Evolutionary conservation across 1,139 yeast species (phyloP).

Genomic region (Meyerozyma elateridarum): DNA sequence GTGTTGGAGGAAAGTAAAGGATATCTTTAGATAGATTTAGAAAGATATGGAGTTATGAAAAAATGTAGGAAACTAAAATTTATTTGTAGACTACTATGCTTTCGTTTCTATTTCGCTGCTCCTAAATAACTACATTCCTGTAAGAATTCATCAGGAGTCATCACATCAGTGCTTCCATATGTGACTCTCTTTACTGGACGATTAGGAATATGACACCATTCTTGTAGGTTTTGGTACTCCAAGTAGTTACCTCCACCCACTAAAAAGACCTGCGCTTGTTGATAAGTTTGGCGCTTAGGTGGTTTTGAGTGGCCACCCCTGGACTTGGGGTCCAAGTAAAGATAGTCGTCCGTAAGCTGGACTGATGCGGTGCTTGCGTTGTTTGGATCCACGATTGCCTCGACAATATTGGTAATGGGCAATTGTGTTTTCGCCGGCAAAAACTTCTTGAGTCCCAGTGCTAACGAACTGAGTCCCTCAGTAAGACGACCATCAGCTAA

Average conservation of each 20-base stretch:
- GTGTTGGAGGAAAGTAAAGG: conserved; percentile 58
- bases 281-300: conserved; percentile 78
- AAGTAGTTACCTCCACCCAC: conserved; percentile 96
- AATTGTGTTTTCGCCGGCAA: conserved; percentile 84
- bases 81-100: too few species aligned
- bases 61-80: too few species aligned
- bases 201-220: conserved; percentile 57
- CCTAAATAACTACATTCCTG: conserved; percentile 67
- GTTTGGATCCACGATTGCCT: conserved; percentile 83
- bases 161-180: conserved; percentile 83
- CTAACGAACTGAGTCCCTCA: conserved; percentile 80
- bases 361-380: conserved; percentile 57
- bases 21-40: conserved; percentile 30
- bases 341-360: conserved; percentile 78
- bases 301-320: conserved; percentile 89
- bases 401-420: conserved; percentile 87
- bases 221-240: conserved; percentile 91
- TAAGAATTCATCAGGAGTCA: conserved; percentile 73
- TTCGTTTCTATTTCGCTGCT: conserved; percentile 6
- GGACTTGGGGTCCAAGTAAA: conserved; percentile 85
- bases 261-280: conserved; percentile 80
- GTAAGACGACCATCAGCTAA: conserved; percentile 77
- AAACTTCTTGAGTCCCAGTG: conserved; percentile 81
- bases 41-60: background rate
- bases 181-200: conserved; percentile 47